Conservation (phyloP, 331 rosid species). For the Stylosanthes scabra region DNA sequence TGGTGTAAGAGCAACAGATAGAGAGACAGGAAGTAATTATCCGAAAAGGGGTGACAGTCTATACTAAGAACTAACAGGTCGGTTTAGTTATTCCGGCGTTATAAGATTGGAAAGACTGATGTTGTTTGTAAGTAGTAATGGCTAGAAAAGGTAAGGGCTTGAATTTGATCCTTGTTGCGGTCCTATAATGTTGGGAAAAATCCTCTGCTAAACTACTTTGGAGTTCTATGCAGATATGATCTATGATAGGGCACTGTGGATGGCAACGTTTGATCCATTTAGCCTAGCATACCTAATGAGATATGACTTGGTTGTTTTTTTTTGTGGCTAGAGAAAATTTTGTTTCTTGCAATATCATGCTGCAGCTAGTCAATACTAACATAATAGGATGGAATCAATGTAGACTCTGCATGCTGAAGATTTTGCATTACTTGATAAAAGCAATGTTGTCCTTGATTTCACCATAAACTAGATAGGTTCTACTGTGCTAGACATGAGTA, state of each 20-base stretch:
- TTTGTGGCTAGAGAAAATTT: constrained; percentile 5
- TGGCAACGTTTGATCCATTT: no score
- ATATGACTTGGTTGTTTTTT: no score
- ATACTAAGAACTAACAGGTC: not conserved
- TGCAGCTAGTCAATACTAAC: not conserved
- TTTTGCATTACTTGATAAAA: constrained; percentile 27
- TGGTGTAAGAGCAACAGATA: constrained; percentile 5
- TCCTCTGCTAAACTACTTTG: no score
- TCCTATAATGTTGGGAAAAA: no score
- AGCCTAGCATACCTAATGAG: no score
- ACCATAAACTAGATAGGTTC: not conserved
- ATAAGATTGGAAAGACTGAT: not conserved
- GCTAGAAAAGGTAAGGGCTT: not conserved
- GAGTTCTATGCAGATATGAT: no score
- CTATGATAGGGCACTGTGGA: no score
- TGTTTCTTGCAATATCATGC: constrained; percentile 15
- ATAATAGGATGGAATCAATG: not conserved
- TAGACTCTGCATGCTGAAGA: constrained; percentile 4
- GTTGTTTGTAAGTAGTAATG: constrained; percentile 3
- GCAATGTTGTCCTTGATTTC: constrained; percentile 2
- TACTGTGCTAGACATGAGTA: constrained; percentile 2
- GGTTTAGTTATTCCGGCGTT: not conserved
- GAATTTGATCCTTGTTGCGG: no score
- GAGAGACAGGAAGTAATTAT: not conserved
- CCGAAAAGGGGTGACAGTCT: not conserved